A percentile compares a stretch with the other conserved stretches of the same genome.
phyloP scores from a whole-genome alignment of 1,284 basidiomycete species.

The Cryptococcus sp. region DNA sequence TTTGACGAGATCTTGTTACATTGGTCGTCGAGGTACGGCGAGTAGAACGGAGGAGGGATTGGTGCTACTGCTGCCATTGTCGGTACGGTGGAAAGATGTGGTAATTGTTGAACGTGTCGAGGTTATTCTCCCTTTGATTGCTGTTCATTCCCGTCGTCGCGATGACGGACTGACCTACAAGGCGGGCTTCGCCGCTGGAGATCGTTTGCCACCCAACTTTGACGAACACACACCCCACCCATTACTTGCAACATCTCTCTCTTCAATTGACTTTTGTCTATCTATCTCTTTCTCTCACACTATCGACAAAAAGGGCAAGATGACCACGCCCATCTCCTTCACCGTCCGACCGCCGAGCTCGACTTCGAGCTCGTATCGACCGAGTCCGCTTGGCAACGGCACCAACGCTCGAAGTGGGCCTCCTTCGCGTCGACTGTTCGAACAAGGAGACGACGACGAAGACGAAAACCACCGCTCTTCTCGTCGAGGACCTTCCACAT shows the following conservation, averaged over 20 bases:
- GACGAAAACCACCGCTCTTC: conserved; percentile 25
- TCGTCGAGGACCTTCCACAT: no score
- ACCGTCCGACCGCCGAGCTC: conserved; percentile 38
- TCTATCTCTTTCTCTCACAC: neutral
- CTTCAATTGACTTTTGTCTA: neutral
- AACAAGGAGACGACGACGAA: conserved; percentile 34
- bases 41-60: conserved; percentile 75
- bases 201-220: conserved; percentile 2
- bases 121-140: neutral
- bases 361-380: conserved; percentile 13
- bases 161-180: no score
- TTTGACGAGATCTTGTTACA: conserved; percentile 82
- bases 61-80: conserved; percentile 44
- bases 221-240: neutral
- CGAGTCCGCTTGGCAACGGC: conserved; percentile 28
- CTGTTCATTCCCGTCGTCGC: neutral
- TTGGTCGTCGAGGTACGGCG: conserved; percentile 74
- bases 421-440: conserved; percentile 37
- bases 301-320: conserved; percentile 12
- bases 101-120: neutral
- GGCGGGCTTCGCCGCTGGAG: neutral
- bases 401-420: conserved; percentile 15
- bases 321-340: conserved; percentile 44
- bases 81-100: neutral
- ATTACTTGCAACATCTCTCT: neutral